These are phyloP conservation scores for Royoungia palumana DNA, from an alignment of 768 basidiomycete species.

Conservation along the genomic window DNA sequence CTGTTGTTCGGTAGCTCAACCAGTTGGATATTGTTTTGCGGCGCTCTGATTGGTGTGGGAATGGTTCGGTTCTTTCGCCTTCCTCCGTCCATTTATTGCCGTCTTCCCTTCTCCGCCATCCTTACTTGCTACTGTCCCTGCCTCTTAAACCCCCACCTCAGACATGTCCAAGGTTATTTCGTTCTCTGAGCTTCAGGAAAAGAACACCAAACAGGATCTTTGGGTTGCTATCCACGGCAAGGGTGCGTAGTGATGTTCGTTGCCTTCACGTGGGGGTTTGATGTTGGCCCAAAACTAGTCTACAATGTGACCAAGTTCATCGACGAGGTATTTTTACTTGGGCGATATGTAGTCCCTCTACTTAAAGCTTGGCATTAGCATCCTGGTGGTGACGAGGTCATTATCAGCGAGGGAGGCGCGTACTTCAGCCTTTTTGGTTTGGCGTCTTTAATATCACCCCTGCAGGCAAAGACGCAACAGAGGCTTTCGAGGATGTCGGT, in stretches of 20 bases:
- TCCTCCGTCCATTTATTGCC: constrained; percentile 1
- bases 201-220: constrained; percentile 71
- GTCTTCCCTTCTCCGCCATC: constrained; percentile 6
- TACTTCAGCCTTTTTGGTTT: constrained; percentile 21
- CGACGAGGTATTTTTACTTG: constrained; percentile 65
- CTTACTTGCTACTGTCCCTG: constrained; percentile 9
- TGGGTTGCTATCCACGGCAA: constrained; percentile 85
- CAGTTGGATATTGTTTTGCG: too few species aligned
- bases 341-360: background rate
- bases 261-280: background rate
- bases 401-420: constrained; percentile 87
- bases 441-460: constrained; percentile 1
- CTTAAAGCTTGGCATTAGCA: constrained; percentile 50
- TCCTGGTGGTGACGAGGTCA: constrained; percentile 97
- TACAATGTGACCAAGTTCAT: constrained; percentile 93
- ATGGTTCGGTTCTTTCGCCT: constrained; percentile 20
- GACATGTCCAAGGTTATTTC: constrained; percentile 54
- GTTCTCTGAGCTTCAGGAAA: constrained; percentile 71
- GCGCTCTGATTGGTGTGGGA: constrained; percentile 24
- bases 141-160: constrained; percentile 15
- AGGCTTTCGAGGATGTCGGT: constrained; percentile 98
- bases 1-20: background rate
- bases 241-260: constrained; percentile 42
- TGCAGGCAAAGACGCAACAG: constrained; percentile 90
- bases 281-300: constrained; percentile 46